Evolutionary conservation across 768 basidiomycete species (phyloP).

Genomic region (Termitomyces sp.): DNA sequence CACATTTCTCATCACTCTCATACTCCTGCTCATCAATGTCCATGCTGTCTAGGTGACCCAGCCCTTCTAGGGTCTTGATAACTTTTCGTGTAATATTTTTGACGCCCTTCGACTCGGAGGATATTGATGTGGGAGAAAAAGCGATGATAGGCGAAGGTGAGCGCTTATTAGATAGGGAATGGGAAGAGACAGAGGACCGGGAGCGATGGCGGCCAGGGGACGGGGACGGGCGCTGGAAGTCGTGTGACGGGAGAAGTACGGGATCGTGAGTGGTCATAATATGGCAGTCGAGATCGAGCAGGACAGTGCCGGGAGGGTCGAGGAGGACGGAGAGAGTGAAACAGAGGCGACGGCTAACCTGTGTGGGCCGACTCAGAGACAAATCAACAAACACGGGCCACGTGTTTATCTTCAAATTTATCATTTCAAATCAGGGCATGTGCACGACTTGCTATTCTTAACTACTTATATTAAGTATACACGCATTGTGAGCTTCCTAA

Average conservation of each 20-base stretch:
- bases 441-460: not conserved
- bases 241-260: slow-evolving; percentile 11
- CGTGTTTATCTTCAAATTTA: slow-evolving; percentile 6
- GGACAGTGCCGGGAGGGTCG: not conserved
- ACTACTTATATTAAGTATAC: not conserved
- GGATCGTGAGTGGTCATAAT: slow-evolving; percentile 19
- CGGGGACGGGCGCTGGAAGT: slow-evolving; percentile 10
- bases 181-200: slow-evolving; percentile 14
- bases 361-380: not conserved
- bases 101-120: slow-evolving; percentile 32
- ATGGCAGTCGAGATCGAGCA: not conserved
- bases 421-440: not conserved
- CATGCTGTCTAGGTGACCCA: slow-evolving; percentile 34
- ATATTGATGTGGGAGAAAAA: slow-evolving; percentile 31
- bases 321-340: not conserved
- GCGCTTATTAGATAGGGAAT: slow-evolving; percentile 24
- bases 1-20: slow-evolving; percentile 21
- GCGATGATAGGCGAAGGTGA: slow-evolving; percentile 45
- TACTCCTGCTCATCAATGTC: slow-evolving; percentile 26
- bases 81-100: slow-evolving; percentile 45
- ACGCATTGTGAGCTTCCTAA: too few species aligned
- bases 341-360: not conserved
- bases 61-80: slow-evolving; percentile 40
- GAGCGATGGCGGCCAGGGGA: slow-evolving; percentile 14
- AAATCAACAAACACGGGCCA: slow-evolving; percentile 1